A percentile compares a stretch with the other conserved stretches of the same genome.
Conservation (phyloP, 78 protist genomes). For the Monocercomonoides exilis region DNA sequence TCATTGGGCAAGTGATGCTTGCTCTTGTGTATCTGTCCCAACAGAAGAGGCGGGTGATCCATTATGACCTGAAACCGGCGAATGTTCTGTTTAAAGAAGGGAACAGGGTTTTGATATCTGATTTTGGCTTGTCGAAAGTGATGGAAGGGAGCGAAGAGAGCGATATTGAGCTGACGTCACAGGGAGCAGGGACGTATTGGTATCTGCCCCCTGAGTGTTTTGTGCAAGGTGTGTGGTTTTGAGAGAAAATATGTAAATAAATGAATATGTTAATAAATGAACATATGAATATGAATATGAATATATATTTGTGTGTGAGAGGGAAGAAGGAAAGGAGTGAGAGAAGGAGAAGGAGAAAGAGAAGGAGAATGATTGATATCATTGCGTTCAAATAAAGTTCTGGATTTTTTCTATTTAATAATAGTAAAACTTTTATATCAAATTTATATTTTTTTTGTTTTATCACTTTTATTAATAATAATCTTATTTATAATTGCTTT, state of each 20-base stretch:
- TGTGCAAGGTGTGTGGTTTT: too few species aligned
- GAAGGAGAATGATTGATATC: not conserved
- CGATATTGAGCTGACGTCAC: constrained; percentile 55
- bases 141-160: not conserved
- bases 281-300: too few species aligned
- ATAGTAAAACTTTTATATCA: too few species aligned
- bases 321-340: too few species aligned
- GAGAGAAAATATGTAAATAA: too few species aligned
- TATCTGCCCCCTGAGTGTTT: constrained; percentile 86
- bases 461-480: too few species aligned
- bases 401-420: too few species aligned
- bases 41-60: constrained; percentile 54
- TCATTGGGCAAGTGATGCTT: constrained; percentile 47
- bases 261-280: too few species aligned
- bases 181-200: constrained; percentile 90
- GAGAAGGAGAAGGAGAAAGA: not conserved
- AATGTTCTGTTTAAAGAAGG: constrained; percentile 59
- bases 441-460: too few species aligned
- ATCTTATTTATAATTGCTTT: too few species aligned
- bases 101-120: constrained; percentile 22
- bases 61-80: constrained; percentile 87
- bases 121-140: not conserved
- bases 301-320: too few species aligned
- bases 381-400: too few species aligned
- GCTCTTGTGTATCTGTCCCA: constrained; percentile 65